phyloP scores from a whole-genome alignment of 805 yeast species.

The Monosporozyma aquatica region DNA sequence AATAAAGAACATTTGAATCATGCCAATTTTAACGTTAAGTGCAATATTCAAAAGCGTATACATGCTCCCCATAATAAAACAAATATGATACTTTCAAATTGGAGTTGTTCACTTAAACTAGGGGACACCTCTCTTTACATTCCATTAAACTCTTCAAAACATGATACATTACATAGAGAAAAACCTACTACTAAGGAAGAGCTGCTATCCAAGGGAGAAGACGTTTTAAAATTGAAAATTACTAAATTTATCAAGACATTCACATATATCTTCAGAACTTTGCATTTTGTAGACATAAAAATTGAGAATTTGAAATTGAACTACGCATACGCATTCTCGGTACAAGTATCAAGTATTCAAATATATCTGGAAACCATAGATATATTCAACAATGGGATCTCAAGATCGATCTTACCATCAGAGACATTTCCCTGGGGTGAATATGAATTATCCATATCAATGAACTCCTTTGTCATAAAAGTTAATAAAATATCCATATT shows the following conservation, averaged over 20 bases:
- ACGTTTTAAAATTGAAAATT: background rate
- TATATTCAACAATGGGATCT: constrained; percentile 15
- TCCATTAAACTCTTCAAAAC: background rate
- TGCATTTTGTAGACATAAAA: constrained; percentile 24
- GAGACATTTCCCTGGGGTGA: constrained; percentile 12
- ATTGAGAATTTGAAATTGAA: constrained; percentile 23
- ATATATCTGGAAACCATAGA: constrained; percentile 19
- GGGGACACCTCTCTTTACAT: constrained; percentile 14
- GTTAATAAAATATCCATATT: constrained; percentile 16
- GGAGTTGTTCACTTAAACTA: constrained; percentile 16
- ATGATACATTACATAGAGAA: background rate
- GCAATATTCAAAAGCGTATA: constrained; percentile 5
- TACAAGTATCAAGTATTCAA: constrained; percentile 24
- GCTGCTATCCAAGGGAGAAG: background rate
- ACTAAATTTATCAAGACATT: constrained; percentile 1
- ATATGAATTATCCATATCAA: constrained; percentile 25
- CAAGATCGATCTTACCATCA: constrained; percentile 18
- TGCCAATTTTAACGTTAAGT: constrained; percentile 10
- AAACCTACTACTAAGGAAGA: background rate
- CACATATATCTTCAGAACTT: constrained; percentile 6
- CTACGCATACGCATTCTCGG: constrained; percentile 8
- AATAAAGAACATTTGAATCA: constrained; percentile 15
- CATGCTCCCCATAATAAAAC: constrained; percentile 2
- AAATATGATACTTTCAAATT: constrained; percentile 8
- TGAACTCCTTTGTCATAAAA: constrained; percentile 17